These are phyloP conservation scores for Candolleomyces aberdarensis DNA, from an alignment of 768 basidiomycete genomes.

Conservation along the genomic window DNA sequence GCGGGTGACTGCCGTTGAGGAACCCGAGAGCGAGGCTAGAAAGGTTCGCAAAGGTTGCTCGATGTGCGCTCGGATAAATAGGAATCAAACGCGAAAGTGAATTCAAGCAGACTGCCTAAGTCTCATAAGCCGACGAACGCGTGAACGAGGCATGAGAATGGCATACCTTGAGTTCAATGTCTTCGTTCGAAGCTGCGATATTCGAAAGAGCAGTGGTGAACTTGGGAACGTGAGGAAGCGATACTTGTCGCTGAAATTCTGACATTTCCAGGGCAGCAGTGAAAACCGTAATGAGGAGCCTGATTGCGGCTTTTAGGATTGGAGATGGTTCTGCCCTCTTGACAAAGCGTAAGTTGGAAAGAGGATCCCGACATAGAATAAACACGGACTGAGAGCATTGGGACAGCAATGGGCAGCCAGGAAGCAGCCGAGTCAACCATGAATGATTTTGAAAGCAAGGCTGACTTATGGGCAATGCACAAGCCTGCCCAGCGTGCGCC, in stretches of 20 bases:
- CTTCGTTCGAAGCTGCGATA: conserved; percentile 49
- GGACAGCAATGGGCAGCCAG: conserved; percentile 67
- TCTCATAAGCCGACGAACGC: background rate
- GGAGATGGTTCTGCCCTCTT: conserved; percentile 71
- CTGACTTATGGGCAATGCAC: conserved; percentile 67
- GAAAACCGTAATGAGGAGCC: conserved; percentile 62
- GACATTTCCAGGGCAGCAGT: conserved; percentile 54
- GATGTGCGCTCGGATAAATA: conserved; percentile 66
- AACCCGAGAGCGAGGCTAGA: conserved; percentile 51
- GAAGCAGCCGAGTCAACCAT: conserved; percentile 71
- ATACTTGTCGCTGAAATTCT: conserved; percentile 82
- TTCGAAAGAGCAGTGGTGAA: conserved; percentile 57
- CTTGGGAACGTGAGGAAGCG: conserved; percentile 69
- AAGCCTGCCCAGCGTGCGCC: conserved; percentile 79
- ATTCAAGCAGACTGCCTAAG: conserved; percentile 42
- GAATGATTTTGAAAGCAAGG: conserved; percentile 49
- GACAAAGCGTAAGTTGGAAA: conserved; percentile 19
- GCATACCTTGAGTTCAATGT: conserved; percentile 54
- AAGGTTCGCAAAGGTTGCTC: conserved; percentile 50
- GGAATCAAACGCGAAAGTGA: conserved; percentile 56
- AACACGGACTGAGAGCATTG: conserved; percentile 65
- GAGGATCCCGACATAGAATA: conserved; percentile 17
- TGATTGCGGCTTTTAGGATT: conserved; percentile 58
- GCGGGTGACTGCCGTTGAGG: conserved; percentile 52
- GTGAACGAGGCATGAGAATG: background rate